Base-by-base conservation (phyloP, 192 early-diverging fungal genomes). In the Dimargaris xerosporica region DNA sequence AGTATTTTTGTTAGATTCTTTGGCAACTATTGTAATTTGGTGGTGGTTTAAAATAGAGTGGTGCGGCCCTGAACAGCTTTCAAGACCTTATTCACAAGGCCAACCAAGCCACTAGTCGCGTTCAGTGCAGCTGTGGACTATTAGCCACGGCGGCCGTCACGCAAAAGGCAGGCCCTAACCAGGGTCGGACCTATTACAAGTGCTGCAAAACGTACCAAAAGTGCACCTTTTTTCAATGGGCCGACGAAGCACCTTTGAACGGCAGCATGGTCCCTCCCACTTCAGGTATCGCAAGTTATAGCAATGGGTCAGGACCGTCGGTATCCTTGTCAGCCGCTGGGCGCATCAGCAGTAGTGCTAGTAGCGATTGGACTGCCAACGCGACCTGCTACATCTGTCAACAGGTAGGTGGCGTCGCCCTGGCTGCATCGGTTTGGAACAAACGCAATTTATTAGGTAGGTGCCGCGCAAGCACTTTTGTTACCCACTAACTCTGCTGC, bases 121-220 rank as follows among this genome's bases (percentile, higher is more conserved):
- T 56, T 16, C 54, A 56, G 34, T 56, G 54, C n/a, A 21, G 34
- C 26, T 56, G 54, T 56, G 28, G 28, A 13, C 28, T 29, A 7
- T 10, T 56, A 25, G 54, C 54, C 23, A 25, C 25, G 5, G 13
- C 28, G 7, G 34, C 28, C 34, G 54, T 56, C 13, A 29, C 34
- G 25, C 23, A 56, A 29, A 31, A 9, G 7, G 34, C 5, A 5
- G 54, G 54, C n/a, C 30, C 28, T 15, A 56, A 56, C 30, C 30
- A 31, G 7, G 54, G 54, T 5, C 28, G 54, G 30, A 13, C 28
- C 30, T 56, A 56, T 25, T 56, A 12, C n/a, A 56, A 56, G n/a
- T 56, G 54, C 31, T 30, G 54, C 54, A 56, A 56, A 29, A 30
- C 54, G 9, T 56, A 56, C 54, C 54, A 56, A 29, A 16, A 21